phyloP scores from a whole-genome alignment of 768 basidiomycete genomes.

The Trametes punicea region DNA sequence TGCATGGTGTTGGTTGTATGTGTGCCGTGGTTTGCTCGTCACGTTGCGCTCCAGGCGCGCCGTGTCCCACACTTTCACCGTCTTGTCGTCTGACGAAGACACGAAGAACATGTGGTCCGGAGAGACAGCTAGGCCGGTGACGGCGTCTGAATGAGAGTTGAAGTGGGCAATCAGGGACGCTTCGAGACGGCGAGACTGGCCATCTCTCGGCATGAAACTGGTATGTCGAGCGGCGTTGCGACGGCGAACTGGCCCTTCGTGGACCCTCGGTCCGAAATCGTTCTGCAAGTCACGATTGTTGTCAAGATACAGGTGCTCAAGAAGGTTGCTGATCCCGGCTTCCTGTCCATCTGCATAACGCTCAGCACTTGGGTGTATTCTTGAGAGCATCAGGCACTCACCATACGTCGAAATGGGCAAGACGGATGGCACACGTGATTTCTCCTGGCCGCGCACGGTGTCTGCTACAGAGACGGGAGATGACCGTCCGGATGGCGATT shows the following conservation, averaged over 20 bases:
- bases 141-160: slow-evolving; percentile 72
- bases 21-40: slow-evolving; percentile 63
- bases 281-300: slow-evolving; percentile 80
- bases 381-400: slow-evolving; percentile 30
- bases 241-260: slow-evolving; percentile 76
- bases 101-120: slow-evolving; percentile 96
- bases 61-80: slow-evolving; percentile 90
- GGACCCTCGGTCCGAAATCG: slow-evolving; percentile 89
- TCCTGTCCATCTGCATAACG: slow-evolving; percentile 74
- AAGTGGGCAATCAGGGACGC: slow-evolving; percentile 83
- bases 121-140: slow-evolving; percentile 81
- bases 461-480: slow-evolving; percentile 69
- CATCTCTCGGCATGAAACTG: slow-evolving; percentile 64
- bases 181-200: slow-evolving; percentile 56
- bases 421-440: slow-evolving; percentile 49
- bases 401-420: slow-evolving; percentile 72
- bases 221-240: slow-evolving; percentile 66
- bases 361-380: neutral
- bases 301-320: slow-evolving; percentile 89
- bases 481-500: slow-evolving; percentile 71
- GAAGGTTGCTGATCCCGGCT: slow-evolving; percentile 79
- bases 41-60: slow-evolving; percentile 93
- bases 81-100: slow-evolving; percentile 91
- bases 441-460: slow-evolving; percentile 47
- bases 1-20: slow-evolving; percentile 64